Evolutionary conservation across 176 grass and related monocot genomes (phyloP).

Genomic region (Cocos nucifera): DNA sequence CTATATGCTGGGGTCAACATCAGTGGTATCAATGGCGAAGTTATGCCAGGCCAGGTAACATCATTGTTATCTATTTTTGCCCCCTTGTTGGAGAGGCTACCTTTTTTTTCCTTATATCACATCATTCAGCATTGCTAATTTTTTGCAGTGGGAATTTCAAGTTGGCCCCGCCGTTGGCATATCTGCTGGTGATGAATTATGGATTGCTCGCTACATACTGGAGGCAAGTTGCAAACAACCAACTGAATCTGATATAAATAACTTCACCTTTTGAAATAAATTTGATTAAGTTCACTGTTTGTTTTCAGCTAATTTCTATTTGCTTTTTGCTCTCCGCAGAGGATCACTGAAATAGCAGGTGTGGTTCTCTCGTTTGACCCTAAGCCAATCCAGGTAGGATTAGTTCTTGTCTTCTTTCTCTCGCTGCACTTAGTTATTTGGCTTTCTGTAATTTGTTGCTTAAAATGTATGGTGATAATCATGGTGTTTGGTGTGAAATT

Average conservation of each 20-base stretch:
- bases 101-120: background rate
- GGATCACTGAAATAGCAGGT: slow-evolving; percentile 92
- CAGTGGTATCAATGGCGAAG: slow-evolving; percentile 96
- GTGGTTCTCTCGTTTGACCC: slow-evolving; percentile 87
- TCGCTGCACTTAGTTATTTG: no score
- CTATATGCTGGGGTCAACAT: slow-evolving; percentile 83
- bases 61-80: background rate
- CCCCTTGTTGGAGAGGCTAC: background rate
- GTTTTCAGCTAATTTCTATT: background rate
- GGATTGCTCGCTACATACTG: slow-evolving; percentile 91
- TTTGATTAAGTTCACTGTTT: background rate
- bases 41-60: slow-evolving; percentile 95
- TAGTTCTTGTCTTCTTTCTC: no score
- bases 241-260: background rate
- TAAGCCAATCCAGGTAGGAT: slow-evolving; percentile 62
- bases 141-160: slow-evolving; percentile 89
- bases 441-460: no score
- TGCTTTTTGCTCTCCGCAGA: slow-evolving; percentile 24
- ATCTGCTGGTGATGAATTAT: slow-evolving; percentile 65
- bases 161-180: slow-evolving; percentile 83
- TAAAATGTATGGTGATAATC: no score
- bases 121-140: background rate
- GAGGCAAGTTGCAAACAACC: slow-evolving; percentile 38
- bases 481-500: no score
- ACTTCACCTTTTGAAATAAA: background rate